Percentiles rank a stretch among this genome's conserved stretches.
Evolutionary conservation across 371 early-diverging fungal genomes (phyloP).

Genomic region (Syncephalastrum racemosum): DNA sequence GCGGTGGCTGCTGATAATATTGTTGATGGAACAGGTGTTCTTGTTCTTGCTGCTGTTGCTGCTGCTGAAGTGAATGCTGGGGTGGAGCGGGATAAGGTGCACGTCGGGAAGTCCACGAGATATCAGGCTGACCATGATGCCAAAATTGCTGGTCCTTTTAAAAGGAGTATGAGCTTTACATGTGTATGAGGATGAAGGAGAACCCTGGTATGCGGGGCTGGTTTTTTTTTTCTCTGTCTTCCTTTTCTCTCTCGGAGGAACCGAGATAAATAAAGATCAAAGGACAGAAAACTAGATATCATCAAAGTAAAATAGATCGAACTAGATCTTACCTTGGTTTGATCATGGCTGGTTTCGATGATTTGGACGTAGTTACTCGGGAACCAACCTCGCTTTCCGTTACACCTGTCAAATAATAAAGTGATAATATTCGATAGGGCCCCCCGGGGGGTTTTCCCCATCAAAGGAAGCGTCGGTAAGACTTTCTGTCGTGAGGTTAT

Average conservation of each 20-base stretch:
- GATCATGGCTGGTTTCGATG: constrained; percentile 29
- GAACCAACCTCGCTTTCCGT: constrained; percentile 83
- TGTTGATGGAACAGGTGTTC: constrained; percentile 18
- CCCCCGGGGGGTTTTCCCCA: background rate
- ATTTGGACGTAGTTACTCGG: constrained; percentile 82
- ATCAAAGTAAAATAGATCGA: background rate
- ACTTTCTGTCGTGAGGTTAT: constrained; percentile 1
- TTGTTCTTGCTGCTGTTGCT: constrained; percentile 18
- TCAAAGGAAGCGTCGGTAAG: background rate
- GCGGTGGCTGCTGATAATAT: constrained; percentile 12
- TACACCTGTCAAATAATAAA: constrained; percentile 42
- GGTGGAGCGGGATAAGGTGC: background rate
- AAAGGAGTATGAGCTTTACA: too few relatives aligned
- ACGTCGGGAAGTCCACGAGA: too few relatives aligned
- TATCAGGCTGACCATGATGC: background rate
- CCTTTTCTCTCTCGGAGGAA: too few relatives aligned
- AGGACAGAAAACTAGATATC: too few relatives aligned
- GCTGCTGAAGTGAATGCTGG: constrained; percentile 8
- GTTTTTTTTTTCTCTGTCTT: too few relatives aligned
- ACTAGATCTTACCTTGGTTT: constrained; percentile 15
- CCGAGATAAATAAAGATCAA: too few relatives aligned
- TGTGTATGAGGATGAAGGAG: too few relatives aligned
- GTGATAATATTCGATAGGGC: background rate
- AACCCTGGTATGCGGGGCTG: background rate
- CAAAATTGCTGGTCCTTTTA: constrained; percentile 9